These are phyloP conservation scores for Backusella circina DNA, from an alignment of 192 early-diverging fungal genomes.

Conservation along the genomic window DNA sequence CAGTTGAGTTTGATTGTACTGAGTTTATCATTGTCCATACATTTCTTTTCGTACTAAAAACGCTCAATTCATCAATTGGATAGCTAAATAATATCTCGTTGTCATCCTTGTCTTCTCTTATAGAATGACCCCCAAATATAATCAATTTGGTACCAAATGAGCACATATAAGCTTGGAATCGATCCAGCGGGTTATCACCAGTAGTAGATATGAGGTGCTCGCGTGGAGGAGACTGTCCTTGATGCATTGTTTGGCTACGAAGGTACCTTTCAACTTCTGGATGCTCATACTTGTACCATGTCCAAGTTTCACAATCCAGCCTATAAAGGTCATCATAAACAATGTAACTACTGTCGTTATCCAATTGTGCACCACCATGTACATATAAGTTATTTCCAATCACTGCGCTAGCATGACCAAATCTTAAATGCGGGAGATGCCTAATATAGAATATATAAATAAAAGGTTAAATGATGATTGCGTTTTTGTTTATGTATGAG, in stretches of 20 bases:
- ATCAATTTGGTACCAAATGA: conserved; percentile 19
- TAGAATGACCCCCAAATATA: conserved; percentile 30
- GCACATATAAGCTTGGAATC: conserved; percentile 27
- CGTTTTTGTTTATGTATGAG: neutral
- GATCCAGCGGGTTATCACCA: conserved; percentile 16
- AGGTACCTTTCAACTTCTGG: conserved; percentile 25
- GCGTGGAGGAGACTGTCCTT: neutral
- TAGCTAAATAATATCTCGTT: conserved; percentile 21
- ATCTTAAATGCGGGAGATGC: conserved; percentile 27
- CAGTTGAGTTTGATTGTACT: neutral
- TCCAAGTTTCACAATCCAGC: conserved; percentile 24
- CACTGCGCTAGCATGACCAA: conserved; percentile 25
- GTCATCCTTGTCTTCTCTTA: conserved; percentile 29
- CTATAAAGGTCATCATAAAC: conserved; percentile 34
- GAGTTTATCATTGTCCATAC: conserved; percentile 11
- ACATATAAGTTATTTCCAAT: conserved; percentile 25
- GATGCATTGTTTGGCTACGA: neutral
- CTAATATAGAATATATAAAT: neutral
- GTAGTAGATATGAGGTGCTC: conserved; percentile 17
- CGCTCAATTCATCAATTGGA: conserved; percentile 13
- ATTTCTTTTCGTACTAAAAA: conserved; percentile 17
- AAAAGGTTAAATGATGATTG: neutral
- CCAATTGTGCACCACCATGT: conserved; percentile 30
- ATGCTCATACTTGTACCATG: conserved; percentile 34
- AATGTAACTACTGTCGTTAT: conserved; percentile 23